phyloP scores from a whole-genome alignment of 108 stramenopile species.

The Seminavis robusta region DNA sequence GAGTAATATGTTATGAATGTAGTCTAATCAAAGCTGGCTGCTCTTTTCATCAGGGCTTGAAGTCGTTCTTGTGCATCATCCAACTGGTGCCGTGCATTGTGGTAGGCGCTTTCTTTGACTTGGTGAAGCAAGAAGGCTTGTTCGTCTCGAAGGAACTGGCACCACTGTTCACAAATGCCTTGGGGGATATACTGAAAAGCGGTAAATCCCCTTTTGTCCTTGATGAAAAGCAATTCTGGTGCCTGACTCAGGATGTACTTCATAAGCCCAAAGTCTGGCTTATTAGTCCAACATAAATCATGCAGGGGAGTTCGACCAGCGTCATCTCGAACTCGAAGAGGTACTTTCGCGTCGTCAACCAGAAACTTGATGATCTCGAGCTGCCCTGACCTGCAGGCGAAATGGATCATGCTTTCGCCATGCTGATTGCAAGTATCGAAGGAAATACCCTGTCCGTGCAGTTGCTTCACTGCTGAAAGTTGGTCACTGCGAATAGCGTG shows the following conservation, averaged over 20 bases:
- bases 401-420: conserved; percentile 75
- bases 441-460: conserved; percentile 10
- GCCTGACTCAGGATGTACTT: conserved; percentile 20
- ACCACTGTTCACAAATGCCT: conserved; percentile 38
- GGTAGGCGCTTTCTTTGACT: too few species aligned
- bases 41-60: too few species aligned
- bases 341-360: conserved; percentile 45
- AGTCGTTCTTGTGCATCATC: too few species aligned
- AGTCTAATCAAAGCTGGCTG: too few species aligned
- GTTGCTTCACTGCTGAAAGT: conserved; percentile 31
- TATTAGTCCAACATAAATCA: conserved; percentile 67
- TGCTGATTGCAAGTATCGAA: conserved; percentile 66
- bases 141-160: conserved; percentile 22
- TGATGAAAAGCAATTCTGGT: conserved; percentile 45
- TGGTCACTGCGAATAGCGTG: conserved; percentile 42
- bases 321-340: conserved; percentile 55
- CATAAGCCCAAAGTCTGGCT: conserved; percentile 44
- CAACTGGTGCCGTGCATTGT: too few species aligned
- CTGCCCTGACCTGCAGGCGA: conserved; percentile 64
- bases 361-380: conserved; percentile 48
- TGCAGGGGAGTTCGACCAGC: conserved; percentile 73
- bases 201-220: conserved; percentile 58
- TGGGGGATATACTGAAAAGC: conserved; percentile 68
- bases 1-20: too few species aligned
- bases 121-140: too few species aligned